Evolutionary conservation across 768 basidiomycete genomes (phyloP).

Genomic region (Suillus subalutaceus): DNA sequence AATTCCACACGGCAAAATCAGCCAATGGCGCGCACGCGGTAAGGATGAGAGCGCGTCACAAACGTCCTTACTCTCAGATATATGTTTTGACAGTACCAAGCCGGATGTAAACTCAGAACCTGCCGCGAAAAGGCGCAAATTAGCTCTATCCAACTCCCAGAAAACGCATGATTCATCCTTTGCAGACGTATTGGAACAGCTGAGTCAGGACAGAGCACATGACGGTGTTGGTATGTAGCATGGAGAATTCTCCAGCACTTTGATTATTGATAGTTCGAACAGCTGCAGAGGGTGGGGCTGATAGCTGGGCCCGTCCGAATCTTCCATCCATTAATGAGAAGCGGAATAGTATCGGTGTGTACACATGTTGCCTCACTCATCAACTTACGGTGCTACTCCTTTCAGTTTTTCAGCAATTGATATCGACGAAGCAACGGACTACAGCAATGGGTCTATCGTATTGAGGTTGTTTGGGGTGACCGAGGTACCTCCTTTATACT

Average conservation of each 20-base stretch:
- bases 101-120: constrained; percentile 36
- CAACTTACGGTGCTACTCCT: background rate
- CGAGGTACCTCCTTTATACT: constrained; percentile 48
- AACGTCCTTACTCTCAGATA: constrained; percentile 9
- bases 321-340: constrained; percentile 58
- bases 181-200: constrained; percentile 61
- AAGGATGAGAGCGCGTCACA: constrained; percentile 8
- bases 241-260: background rate
- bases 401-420: constrained; percentile 97
- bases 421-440: constrained; percentile 67
- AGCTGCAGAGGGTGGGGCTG: constrained; percentile 80
- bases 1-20: constrained; percentile 19
- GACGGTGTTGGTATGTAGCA: constrained; percentile 44
- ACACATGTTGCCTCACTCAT: background rate
- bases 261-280: constrained; percentile 7
- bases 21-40: constrained; percentile 19
- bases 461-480: constrained; percentile 91
- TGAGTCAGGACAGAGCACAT: constrained; percentile 52
- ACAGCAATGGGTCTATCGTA: constrained; percentile 42
- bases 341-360: constrained; percentile 69
- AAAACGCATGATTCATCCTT: constrained; percentile 48
- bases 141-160: constrained; percentile 40
- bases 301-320: constrained; percentile 70
- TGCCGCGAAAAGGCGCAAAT: constrained; percentile 56
- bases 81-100: constrained; percentile 27